A percentile compares a stretch with the other conserved stretches of the same genome.
Conservation (phyloP, 768 basidiomycete species). For the Hericium coralloides region DNA sequence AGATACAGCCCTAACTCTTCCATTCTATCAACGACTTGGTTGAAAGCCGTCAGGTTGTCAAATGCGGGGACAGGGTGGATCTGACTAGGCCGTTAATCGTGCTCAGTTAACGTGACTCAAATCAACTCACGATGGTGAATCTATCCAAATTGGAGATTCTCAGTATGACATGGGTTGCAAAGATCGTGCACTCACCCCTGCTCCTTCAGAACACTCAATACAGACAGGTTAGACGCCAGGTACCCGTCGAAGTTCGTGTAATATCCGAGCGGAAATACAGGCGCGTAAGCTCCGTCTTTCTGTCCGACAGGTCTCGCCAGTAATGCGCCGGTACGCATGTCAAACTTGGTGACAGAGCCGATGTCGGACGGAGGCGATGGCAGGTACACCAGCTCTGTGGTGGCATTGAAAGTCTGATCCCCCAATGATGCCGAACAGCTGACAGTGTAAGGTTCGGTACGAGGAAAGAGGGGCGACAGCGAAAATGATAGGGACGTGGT, state of each 20-base stretch:
- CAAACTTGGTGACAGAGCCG: constrained; percentile 38
- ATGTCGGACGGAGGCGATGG: constrained; percentile 24
- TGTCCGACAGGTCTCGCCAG: constrained; percentile 27
- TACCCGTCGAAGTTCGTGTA: constrained; percentile 55
- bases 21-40: constrained; percentile 58
- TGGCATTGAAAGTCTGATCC: constrained; percentile 23
- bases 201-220: constrained; percentile 47
- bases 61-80: constrained; percentile 68
- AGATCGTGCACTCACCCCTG: constrained; percentile 33
- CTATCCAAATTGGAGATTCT: constrained; percentile 18
- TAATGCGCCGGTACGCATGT: constrained; percentile 35
- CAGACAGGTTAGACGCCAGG: constrained; percentile 40
- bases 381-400: constrained; percentile 31
- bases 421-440: constrained; percentile 24
- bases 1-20: constrained; percentile 61
- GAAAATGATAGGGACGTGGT: constrained; percentile 29
- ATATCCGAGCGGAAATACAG: constrained; percentile 63
- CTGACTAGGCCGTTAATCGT: constrained; percentile 19
- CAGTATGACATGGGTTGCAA: neutral
- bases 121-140: constrained; percentile 28
- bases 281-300: constrained; percentile 18
- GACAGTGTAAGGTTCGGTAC: constrained; percentile 22
- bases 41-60: constrained; percentile 46
- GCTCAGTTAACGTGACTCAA: neutral
- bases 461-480: constrained; percentile 21